Evolutionary conservation across 176 grass and related monocot genomes (phyloP).

Genomic region (Puya raimondii): DNA sequence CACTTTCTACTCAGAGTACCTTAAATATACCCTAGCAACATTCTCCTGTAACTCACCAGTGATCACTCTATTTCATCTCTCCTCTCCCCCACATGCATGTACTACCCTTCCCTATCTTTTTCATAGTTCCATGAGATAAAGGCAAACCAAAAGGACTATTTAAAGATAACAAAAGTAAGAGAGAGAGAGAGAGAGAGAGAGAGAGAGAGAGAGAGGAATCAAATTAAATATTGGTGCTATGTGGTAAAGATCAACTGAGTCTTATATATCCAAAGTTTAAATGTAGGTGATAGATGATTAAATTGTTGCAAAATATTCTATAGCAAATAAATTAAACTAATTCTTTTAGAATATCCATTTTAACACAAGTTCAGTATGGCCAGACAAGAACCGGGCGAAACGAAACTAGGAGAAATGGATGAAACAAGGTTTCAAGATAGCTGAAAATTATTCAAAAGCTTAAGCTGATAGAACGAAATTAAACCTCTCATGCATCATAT

Average conservation of each 20-base stretch:
- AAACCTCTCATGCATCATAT: too few species aligned
- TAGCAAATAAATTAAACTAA: too few species aligned
- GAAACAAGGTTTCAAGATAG: too few species aligned
- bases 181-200: not conserved
- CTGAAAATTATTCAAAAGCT: too few species aligned
- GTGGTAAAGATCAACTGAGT: not conserved
- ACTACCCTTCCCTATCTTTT: not conserved
- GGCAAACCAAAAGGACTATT: not conserved
- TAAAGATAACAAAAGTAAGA: not conserved
- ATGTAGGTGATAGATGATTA: too few species aligned
- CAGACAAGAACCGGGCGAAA: too few species aligned
- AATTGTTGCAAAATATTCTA: too few species aligned
- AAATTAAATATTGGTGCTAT: not conserved
- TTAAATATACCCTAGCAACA: conserved; percentile 1
- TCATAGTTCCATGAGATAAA: not conserved
- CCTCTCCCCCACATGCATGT: not conserved
- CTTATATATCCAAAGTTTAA: too few species aligned
- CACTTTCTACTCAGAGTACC: conserved; percentile 4
- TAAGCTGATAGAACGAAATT: too few species aligned
- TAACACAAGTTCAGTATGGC: too few species aligned
- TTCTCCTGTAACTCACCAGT: not conserved
- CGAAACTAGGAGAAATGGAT: too few species aligned
- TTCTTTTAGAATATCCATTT: too few species aligned
- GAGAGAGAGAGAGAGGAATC: not conserved
- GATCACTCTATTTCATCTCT: not conserved